Percentiles rank a stretch among this genome's conserved stretches.
Conservation (phyloP, 768 basidiomycete species). For the Mycena metata region DNA sequence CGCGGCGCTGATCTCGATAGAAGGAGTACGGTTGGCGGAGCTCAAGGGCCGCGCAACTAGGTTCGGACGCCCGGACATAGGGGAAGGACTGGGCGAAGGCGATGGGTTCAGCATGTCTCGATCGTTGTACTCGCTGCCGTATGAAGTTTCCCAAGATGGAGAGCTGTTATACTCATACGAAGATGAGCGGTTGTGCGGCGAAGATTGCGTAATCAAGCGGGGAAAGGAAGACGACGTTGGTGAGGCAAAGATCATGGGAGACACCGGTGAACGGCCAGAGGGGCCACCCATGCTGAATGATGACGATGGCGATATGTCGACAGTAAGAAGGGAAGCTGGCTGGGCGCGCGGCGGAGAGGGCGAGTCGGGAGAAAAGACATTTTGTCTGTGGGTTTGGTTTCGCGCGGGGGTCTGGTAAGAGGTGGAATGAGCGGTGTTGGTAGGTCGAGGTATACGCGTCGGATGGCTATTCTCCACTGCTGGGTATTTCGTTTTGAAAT, state of each 20-base stretch:
- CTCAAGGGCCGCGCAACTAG: conserved; percentile 18
- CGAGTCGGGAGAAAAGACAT: conserved; percentile 27
- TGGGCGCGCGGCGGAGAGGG: conserved; percentile 33
- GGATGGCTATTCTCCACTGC: conserved; percentile 25
- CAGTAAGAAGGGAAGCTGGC: neutral
- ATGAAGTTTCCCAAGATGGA: conserved; percentile 47
- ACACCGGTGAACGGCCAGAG: conserved; percentile 28
- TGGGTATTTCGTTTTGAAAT: conserved; percentile 30
- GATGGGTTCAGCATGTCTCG: conserved; percentile 33
- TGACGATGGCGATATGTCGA: conserved; percentile 23
- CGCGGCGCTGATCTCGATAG: conserved; percentile 42
- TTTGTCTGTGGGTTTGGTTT: conserved; percentile 11
- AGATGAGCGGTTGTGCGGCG: conserved; percentile 34
- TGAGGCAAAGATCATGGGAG: conserved; percentile 46
- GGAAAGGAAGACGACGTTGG: conserved; percentile 44
- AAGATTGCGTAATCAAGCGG: conserved; percentile 31
- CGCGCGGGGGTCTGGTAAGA: conserved; percentile 17
- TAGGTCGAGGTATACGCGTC: conserved; percentile 39
- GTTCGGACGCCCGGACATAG: conserved; percentile 26
- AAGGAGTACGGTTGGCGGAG: conserved; percentile 35
- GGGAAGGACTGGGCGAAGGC: conserved; percentile 32
- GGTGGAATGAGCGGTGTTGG: conserved; percentile 10
- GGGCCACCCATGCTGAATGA: conserved; percentile 9
- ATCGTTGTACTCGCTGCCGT: conserved; percentile 39
- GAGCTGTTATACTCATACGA: conserved; percentile 41